These are phyloP conservation scores for Neocallimastix lanati DNA, from an alignment of 192 early-diverging fungal species.

Conservation along the genomic window DNA sequence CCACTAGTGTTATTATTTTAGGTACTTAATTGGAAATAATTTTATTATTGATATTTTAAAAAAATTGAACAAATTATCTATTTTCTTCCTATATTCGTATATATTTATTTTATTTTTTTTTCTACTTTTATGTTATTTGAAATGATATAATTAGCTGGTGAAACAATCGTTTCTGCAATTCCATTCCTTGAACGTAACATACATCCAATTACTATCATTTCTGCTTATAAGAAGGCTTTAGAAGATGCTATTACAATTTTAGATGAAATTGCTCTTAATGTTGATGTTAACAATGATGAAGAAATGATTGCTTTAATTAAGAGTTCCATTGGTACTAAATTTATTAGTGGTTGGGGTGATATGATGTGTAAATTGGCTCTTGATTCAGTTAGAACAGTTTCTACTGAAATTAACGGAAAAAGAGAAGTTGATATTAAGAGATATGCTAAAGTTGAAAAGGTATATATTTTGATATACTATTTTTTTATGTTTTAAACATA, in stretches of 20 bases:
- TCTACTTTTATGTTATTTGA: too few species aligned
- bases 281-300: constrained; percentile 61
- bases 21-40: too few species aligned
- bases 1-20: constrained; percentile 94
- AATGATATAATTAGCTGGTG: too few species aligned
- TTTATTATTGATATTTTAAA: too few species aligned
- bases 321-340: constrained; percentile 89
- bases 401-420: constrained; percentile 39
- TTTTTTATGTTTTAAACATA: too few species aligned
- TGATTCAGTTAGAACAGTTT: constrained; percentile 81
- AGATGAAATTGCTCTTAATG: constrained; percentile 61
- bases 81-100: too few species aligned
- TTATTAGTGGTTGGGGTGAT: constrained; percentile 85
- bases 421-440: constrained; percentile 94
- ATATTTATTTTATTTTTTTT: too few species aligned
- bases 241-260: constrained; percentile 78
- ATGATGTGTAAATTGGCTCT: constrained; percentile 94
- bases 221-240: constrained; percentile 79
- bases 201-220: constrained; percentile 93
- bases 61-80: too few species aligned
- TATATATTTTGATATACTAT: too few species aligned
- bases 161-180: constrained; percentile 74
- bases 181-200: constrained; percentile 94
- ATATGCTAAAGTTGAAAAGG: constrained; percentile 94
- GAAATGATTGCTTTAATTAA: constrained; percentile 89